Conservation (phyloP, 2,329 filamentous ascomycete species). For the Gnomoniopsis smithogilvyi region DNA sequence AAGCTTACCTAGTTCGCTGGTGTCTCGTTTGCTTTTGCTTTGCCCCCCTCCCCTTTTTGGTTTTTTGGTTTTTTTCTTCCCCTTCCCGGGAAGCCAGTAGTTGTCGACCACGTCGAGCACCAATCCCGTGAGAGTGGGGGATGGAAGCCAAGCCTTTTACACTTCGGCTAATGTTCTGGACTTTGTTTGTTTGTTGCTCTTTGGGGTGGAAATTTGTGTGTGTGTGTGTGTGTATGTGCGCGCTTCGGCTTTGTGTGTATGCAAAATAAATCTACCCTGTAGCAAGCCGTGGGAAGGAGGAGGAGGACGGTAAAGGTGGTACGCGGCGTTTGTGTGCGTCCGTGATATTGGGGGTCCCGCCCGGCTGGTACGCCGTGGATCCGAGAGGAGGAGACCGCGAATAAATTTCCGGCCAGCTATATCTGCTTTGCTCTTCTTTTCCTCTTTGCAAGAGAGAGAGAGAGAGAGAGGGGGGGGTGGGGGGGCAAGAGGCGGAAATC, state of each 20-base stretch:
- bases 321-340: not conserved
- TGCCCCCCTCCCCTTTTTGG: not conserved
- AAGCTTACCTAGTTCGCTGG: not conserved
- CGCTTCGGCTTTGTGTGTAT: too few relatives aligned
- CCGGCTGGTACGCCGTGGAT: not conserved
- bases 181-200: not conserved
- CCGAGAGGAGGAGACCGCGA: not conserved
- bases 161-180: not conserved
- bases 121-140: not conserved
- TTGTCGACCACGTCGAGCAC: slow-evolving; percentile 1
- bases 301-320: not conserved
- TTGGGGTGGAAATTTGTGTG: not conserved
- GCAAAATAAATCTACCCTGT: not conserved
- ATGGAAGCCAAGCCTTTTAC: not conserved
- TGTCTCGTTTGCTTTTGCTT: not conserved
- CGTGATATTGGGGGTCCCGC: slow-evolving; percentile 3
- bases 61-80: too few relatives aligned
- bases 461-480: too few relatives aligned
- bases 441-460: not conserved
- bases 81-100: not conserved
- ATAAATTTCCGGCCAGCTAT: not conserved
- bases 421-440: not conserved
- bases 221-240: not conserved
- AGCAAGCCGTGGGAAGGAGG: not conserved
- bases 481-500: too few relatives aligned